These are phyloP conservation scores for Grigorovia jiainica DNA, from an alignment of 805 yeast genomes.

Conservation along the genomic window DNA sequence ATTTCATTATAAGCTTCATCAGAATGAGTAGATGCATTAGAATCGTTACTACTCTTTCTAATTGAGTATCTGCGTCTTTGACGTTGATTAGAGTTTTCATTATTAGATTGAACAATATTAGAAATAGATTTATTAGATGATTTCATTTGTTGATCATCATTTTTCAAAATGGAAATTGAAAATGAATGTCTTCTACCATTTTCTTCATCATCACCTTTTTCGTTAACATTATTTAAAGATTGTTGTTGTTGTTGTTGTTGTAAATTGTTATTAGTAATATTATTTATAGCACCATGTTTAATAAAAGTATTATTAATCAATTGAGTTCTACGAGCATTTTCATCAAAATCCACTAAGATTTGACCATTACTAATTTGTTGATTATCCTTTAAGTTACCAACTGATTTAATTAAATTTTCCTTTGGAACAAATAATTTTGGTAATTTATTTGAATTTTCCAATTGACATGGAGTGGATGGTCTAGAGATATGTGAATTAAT, in stretches of 20 bases:
- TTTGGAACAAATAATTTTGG: neutral
- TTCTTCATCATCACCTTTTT: neutral
- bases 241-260: neutral
- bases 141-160: neutral
- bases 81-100: neutral
- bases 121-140: neutral
- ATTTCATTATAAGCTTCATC: constrained; percentile 14
- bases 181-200: constrained; percentile 5
- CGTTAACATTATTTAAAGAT: too few species aligned
- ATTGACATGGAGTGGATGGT: neutral
- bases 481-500: neutral
- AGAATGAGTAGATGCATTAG: neutral
- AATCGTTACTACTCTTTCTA: neutral
- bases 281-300: neutral
- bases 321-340: neutral
- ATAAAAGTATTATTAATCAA: neutral
- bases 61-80: neutral
- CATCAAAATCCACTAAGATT: neutral
- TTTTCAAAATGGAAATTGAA: neutral
- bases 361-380: neutral
- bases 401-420: neutral
- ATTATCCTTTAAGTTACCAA: neutral
- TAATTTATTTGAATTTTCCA: neutral
- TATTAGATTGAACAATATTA: neutral
- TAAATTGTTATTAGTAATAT: neutral